Evolutionary conservation across 495 filamentous ascomycete species (phyloP).

Genomic region (Hypoxylon rickii): DNA sequence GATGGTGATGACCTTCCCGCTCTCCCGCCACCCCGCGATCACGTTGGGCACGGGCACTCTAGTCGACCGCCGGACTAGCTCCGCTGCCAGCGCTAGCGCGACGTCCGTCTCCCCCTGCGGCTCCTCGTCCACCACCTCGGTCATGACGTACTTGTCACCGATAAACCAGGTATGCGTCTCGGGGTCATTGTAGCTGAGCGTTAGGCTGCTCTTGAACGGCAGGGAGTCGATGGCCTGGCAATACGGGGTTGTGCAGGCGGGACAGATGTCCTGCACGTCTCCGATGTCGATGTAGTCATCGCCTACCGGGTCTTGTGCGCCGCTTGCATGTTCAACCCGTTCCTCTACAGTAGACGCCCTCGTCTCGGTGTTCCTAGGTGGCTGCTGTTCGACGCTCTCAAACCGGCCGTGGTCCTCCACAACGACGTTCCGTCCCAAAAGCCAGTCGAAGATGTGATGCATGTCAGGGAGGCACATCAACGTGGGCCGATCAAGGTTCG

Average conservation of each 20-base stretch:
- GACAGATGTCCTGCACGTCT: constrained; percentile 37
- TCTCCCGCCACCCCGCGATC: constrained; percentile 34
- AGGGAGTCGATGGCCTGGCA: constrained; percentile 31
- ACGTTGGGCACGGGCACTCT: constrained; percentile 28
- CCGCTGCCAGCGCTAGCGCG: constrained; percentile 15
- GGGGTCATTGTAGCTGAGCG: constrained; percentile 28
- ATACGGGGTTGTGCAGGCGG: constrained; percentile 34
- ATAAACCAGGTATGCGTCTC: constrained; percentile 33
- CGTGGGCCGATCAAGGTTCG: background rate
- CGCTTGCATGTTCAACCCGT: background rate
- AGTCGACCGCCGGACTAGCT: constrained; percentile 12
- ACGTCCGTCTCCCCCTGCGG: constrained; percentile 18
- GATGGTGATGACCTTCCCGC: constrained; percentile 33
- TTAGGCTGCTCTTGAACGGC: constrained; percentile 32
- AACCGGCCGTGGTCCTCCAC: background rate
- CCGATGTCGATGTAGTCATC: constrained; percentile 33
- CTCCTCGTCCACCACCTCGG: constrained; percentile 24
- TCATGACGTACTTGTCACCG: constrained; percentile 32
- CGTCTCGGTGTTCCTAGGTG: background rate
- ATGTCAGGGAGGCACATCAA: constrained; percentile 8
- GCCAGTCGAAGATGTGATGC: constrained; percentile 12
- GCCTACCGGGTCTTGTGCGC: background rate
- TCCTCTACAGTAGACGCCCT: background rate
- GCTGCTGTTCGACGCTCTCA: background rate
- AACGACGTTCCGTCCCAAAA: constrained; percentile 17